These are phyloP conservation scores for Verticillium dahliae DNA, from an alignment of 2,329 filamentous ascomycete genomes.

Conservation along the genomic window DNA sequence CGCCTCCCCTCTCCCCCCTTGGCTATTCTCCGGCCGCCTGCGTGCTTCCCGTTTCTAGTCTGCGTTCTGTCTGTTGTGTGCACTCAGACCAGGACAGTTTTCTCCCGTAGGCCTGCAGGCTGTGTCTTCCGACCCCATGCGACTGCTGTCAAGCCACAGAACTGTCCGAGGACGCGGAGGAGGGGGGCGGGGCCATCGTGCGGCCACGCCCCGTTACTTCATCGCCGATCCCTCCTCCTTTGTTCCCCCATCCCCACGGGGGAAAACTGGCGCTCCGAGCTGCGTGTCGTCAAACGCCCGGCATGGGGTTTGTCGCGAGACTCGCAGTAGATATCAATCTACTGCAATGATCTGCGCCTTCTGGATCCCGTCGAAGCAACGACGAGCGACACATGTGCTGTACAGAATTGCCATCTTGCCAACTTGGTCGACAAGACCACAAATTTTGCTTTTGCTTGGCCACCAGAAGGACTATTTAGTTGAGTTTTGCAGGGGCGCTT, in stretches of 20 bases:
- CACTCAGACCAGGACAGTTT: too few species aligned
- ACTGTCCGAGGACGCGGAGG: not conserved
- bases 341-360: not conserved
- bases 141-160: constrained; percentile 1
- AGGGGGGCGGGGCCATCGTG: not conserved
- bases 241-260: not conserved
- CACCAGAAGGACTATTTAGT: too few species aligned
- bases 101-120: not conserved
- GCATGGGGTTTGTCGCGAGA: not conserved
- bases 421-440: too few species aligned
- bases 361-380: not conserved
- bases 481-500: too few species aligned
- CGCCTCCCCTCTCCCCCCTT: not conserved
- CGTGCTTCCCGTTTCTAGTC: not conserved
- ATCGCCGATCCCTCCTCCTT: constrained; percentile 11
- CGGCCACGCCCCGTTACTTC: constrained; percentile 5
- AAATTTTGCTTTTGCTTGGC: too few species aligned
- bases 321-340: not conserved
- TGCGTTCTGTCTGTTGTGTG: not conserved
- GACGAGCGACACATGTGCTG: not conserved
- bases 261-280: not conserved
- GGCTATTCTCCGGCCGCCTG: not conserved
- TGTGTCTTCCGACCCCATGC: constrained; percentile 8
- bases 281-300: not conserved
- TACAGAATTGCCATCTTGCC: too few species aligned